Conservation (phyloP, 2,329 filamentous ascomycete species). For the Fonsecaea multimorphosa region DNA sequence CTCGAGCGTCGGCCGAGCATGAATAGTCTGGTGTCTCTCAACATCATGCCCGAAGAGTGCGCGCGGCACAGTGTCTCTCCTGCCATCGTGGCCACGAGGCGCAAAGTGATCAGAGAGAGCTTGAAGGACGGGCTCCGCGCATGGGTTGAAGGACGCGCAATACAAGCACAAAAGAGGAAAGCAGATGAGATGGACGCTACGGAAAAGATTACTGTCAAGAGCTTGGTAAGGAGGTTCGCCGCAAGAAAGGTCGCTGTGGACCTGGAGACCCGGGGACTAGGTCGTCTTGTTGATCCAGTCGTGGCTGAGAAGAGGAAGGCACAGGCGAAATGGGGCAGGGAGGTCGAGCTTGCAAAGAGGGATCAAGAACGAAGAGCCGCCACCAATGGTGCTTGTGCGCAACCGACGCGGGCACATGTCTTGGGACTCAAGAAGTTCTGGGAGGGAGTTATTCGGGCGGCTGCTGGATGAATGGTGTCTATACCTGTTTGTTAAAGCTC, state of each 20-base stretch:
- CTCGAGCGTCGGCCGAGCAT: constrained; percentile 42
- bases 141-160: constrained; percentile 62
- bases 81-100: constrained; percentile 65
- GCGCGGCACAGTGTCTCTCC: constrained; percentile 58
- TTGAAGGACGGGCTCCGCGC: constrained; percentile 70
- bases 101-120: constrained; percentile 69
- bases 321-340: constrained; percentile 35
- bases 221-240: constrained; percentile 36
- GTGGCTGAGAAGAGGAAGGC: constrained; percentile 35
- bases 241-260: constrained; percentile 33
- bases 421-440: constrained; percentile 69
- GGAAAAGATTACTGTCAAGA: constrained; percentile 36
- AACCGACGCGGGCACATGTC: constrained; percentile 53
- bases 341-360: constrained; percentile 32
- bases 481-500: too few relatives aligned
- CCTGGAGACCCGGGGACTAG: constrained; percentile 4
- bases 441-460: constrained; percentile 61
- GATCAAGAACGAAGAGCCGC: constrained; percentile 33
- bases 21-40: constrained; percentile 42
- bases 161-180: constrained; percentile 45
- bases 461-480: constrained; percentile 25
- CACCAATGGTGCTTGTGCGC: constrained; percentile 31
- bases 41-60: constrained; percentile 44
- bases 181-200: constrained; percentile 46
- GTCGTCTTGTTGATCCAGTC: constrained; percentile 23